phyloP scores from a whole-genome alignment of 2,329 filamentous ascomycete species.

The Leptodontidium sp. region DNA sequence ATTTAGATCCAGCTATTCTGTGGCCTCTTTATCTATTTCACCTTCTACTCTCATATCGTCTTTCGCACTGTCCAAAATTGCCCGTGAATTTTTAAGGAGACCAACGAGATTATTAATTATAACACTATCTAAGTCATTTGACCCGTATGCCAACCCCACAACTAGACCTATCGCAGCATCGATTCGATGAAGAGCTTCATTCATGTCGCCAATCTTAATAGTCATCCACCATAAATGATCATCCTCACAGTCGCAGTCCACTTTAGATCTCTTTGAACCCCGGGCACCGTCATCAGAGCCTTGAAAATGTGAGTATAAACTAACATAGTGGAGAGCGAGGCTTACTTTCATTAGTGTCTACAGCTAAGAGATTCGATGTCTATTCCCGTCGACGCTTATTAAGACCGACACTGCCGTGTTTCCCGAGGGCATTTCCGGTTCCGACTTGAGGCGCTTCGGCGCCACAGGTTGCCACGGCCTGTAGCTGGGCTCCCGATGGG shows the following conservation, averaged over 20 bases:
- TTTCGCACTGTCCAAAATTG: conserved; percentile 12
- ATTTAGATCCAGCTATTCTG: conserved; percentile 17
- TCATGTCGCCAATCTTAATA: conserved; percentile 11
- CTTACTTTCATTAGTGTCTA: too few species aligned
- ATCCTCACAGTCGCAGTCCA: conserved; percentile 17
- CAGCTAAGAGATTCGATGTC: too few species aligned
- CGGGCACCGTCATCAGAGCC: conserved; percentile 5
- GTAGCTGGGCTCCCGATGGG: background rate
- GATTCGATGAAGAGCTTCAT: conserved; percentile 15
- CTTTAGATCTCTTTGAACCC: conserved; percentile 18
- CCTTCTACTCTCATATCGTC: conserved; percentile 13
- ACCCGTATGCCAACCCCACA: conserved; percentile 11
- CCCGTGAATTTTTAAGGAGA: conserved; percentile 11
- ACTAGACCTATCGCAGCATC: conserved; percentile 13
- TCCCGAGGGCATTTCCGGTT: too few species aligned
- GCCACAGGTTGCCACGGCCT: background rate
- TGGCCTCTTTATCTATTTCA: conserved; percentile 17
- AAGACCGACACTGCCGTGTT: too few species aligned
- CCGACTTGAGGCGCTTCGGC: too few species aligned
- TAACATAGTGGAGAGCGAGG: conserved; percentile 1
- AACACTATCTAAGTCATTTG: conserved; percentile 4
- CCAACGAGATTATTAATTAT: conserved; percentile 1
- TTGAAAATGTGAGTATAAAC: conserved; percentile 11
- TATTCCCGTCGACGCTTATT: too few species aligned
- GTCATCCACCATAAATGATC: conserved; percentile 14